These are phyloP conservation scores for Ceratocystis destructans DNA, from an alignment of 2,329 filamentous ascomycete genomes.

Conservation along the genomic window DNA sequence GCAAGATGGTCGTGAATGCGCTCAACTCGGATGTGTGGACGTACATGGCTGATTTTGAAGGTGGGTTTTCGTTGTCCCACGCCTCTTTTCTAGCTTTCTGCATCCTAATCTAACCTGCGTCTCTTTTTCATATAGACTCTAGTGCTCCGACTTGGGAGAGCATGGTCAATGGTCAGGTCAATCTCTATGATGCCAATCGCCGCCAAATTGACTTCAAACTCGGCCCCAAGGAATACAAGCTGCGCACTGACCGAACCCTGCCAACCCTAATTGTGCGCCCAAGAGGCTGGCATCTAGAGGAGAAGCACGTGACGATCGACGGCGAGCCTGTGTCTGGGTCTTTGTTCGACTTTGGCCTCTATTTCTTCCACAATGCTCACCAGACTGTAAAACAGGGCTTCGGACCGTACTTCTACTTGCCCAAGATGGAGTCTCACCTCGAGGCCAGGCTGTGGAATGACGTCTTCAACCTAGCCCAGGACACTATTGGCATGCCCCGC, in stretches of 20 bases:
- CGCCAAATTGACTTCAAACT: constrained; percentile 93
- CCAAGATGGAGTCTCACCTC: constrained; percentile 96
- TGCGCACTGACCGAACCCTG: constrained; percentile 71
- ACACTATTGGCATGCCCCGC: constrained; percentile 76
- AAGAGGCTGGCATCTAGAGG: constrained; percentile 93
- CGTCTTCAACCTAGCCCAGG: constrained; percentile 88
- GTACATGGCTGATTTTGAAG: constrained; percentile 99
- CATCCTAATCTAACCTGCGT: background rate
- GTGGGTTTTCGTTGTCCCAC: constrained; percentile 34
- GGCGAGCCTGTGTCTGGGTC: constrained; percentile 85
- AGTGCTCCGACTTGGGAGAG: constrained; percentile 96
- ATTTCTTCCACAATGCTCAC: constrained; percentile 96
- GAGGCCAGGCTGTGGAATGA: constrained; percentile 98
- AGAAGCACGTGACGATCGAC: constrained; percentile 95
- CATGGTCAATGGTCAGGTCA: constrained; percentile 97
- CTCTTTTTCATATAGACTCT: constrained; percentile 48
- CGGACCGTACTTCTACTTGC: constrained; percentile 95
- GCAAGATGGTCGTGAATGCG: constrained; percentile 98
- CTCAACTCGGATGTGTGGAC: constrained; percentile 94
- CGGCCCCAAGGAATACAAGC: constrained; percentile 91
- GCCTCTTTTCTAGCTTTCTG: background rate
- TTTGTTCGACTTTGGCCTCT: constrained; percentile 94
- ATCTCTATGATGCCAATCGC: constrained; percentile 91
- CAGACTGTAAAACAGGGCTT: constrained; percentile 72
- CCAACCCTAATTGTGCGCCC: constrained; percentile 90